A percentile compares a stretch with the other conserved stretches of the same genome.
These are phyloP conservation scores for Fraxinus velutina DNA, from an alignment of 305 asterid genomes.

Conservation along the genomic window DNA sequence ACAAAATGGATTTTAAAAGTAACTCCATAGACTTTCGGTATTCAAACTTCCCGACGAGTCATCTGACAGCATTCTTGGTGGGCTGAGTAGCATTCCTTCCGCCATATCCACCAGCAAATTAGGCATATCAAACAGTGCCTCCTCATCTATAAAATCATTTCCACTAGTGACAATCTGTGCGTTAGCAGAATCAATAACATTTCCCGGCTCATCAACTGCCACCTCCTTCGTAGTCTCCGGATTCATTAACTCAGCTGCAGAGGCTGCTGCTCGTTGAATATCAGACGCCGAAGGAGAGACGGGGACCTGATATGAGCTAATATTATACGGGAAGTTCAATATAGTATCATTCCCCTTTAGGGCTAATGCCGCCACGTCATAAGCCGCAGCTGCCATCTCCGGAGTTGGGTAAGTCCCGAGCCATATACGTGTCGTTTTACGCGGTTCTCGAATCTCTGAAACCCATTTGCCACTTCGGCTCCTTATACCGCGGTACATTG, in stretches of 20 bases:
- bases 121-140: neutral
- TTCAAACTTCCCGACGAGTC: neutral
- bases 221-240: conserved; percentile 11
- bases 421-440: conserved; percentile 75
- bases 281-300: conserved; percentile 46
- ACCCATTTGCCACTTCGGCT: conserved; percentile 66
- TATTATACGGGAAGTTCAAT: conserved; percentile 52
- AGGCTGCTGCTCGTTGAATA: conserved; percentile 55
- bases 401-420: conserved; percentile 71
- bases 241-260: conserved; percentile 51
- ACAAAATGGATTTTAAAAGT: neutral
- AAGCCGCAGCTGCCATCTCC: conserved; percentile 65
- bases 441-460: conserved; percentile 73
- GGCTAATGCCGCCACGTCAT: conserved; percentile 55
- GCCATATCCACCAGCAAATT: conserved; percentile 5
- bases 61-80: neutral
- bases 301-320: conserved; percentile 45
- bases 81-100: neutral
- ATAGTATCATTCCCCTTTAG: conserved; percentile 40
- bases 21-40: neutral
- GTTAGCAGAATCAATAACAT: neutral
- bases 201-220: conserved; percentile 7
- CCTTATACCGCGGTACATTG: conserved; percentile 41
- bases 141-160: neutral
- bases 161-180: neutral